These are phyloP conservation scores for Epichloe festucae DNA, from an alignment of 2,329 filamentous ascomycete genomes.

Conservation along the genomic window DNA sequence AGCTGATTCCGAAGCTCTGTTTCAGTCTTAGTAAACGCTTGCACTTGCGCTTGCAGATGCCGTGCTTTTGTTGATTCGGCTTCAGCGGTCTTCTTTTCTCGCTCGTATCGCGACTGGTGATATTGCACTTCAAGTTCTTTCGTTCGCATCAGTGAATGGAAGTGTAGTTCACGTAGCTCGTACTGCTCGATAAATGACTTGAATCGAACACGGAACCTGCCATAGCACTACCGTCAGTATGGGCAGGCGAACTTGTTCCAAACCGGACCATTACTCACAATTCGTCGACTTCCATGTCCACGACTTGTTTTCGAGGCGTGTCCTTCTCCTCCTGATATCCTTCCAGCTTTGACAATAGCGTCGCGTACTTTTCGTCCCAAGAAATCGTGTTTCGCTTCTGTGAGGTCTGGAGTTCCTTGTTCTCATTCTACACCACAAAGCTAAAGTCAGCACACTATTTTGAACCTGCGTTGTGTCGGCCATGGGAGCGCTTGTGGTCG, in stretches of 20 bases:
- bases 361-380: conserved; percentile 74
- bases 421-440: conserved; percentile 54
- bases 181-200: conserved; percentile 96
- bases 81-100: conserved; percentile 80
- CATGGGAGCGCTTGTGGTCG: conserved; percentile 11
- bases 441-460: conserved; percentile 12
- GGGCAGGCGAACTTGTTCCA: background rate
- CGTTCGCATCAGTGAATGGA: conserved; percentile 78
- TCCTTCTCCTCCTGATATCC: conserved; percentile 81
- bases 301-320: conserved; percentile 63
- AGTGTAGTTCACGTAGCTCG: conserved; percentile 87
- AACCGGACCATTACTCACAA: conserved; percentile 42
- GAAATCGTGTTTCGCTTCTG: conserved; percentile 72
- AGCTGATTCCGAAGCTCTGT: conserved; percentile 86
- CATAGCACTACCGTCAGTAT: conserved; percentile 6
- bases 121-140: conserved; percentile 95
- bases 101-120: conserved; percentile 76
- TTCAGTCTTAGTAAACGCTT: conserved; percentile 92
- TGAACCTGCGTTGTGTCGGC: background rate
- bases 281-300: conserved; percentile 82
- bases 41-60: conserved; percentile 80
- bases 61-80: conserved; percentile 66
- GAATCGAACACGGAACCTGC: conserved; percentile 70
- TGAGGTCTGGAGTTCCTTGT: conserved; percentile 77
- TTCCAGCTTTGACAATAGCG: conserved; percentile 71